phyloP scores from a whole-genome alignment of 805 yeast species.

The Jamesozyma lodderae region DNA sequence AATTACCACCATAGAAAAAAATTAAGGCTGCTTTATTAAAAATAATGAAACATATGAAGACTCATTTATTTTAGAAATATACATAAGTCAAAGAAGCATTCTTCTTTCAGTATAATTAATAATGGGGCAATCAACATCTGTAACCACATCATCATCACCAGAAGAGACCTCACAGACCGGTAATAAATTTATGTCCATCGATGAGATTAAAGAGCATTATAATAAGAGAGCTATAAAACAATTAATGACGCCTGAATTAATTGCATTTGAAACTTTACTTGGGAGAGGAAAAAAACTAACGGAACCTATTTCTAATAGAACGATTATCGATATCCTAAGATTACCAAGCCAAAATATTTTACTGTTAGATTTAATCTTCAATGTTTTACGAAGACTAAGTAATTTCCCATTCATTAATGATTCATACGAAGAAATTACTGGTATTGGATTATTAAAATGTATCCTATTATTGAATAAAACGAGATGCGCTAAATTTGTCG shows the following conservation, averaged over 20 bases:
- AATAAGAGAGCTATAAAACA: conserved; percentile 12
- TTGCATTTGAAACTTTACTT: conserved; percentile 18
- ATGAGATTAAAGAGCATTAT: conserved; percentile 12
- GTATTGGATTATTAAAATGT: conserved; percentile 36
- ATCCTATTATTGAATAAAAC: conserved; percentile 36
- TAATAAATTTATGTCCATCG: neutral
- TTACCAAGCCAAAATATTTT: conserved; percentile 30
- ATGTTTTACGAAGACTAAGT: conserved; percentile 36
- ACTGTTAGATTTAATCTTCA: conserved; percentile 32
- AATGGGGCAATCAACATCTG: conserved; percentile 2
- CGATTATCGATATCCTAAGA: conserved; percentile 29
- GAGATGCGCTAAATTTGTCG: conserved; percentile 30
- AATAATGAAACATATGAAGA: too few relatives aligned
- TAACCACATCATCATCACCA: neutral
- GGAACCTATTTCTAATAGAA: conserved; percentile 20
- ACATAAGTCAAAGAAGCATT: too few relatives aligned
- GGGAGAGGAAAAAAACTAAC: conserved; percentile 16
- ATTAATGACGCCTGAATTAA: conserved; percentile 19
- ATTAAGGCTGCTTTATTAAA: too few relatives aligned
- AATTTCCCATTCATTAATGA: conserved; percentile 42
- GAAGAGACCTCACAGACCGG: neutral
- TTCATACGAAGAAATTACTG: conserved; percentile 27
- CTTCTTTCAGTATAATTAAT: neutral
- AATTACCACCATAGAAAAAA: too few relatives aligned
- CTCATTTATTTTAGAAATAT: too few relatives aligned